Evolutionary conservation across 2,329 filamentous ascomycete genomes (phyloP).

Genomic region (Pseudopyricularia cyperi): DNA sequence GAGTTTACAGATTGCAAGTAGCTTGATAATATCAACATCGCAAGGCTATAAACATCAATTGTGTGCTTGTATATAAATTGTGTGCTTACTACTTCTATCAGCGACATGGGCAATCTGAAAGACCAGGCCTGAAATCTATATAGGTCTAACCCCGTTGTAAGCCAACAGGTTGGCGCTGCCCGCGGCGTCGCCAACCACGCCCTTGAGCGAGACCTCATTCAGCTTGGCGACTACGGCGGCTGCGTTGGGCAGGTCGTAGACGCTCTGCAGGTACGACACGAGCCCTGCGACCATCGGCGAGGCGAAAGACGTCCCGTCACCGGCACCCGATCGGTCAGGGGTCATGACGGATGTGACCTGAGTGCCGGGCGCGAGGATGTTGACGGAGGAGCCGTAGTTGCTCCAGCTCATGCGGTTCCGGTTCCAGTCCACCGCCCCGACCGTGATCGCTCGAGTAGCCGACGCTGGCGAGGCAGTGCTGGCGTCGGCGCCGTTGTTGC

Average conservation of each 20-base stretch:
- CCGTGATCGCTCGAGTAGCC: slow-evolving; percentile 23
- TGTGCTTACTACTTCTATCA: too few relatives aligned
- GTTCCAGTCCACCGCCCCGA: slow-evolving; percentile 21
- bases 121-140: too few relatives aligned
- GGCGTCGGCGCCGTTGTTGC: slow-evolving; percentile 19
- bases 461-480: slow-evolving; percentile 21
- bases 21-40: too few relatives aligned
- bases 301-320: slow-evolving; percentile 33
- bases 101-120: too few relatives aligned
- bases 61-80: too few relatives aligned
- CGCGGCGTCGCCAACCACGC: slow-evolving; percentile 1
- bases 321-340: slow-evolving; percentile 13
- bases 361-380: slow-evolving; percentile 32
- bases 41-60: too few relatives aligned
- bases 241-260: slow-evolving; percentile 18
- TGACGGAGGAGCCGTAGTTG: slow-evolving; percentile 30
- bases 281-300: slow-evolving; percentile 27
- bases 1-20: too few relatives aligned
- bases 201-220: slow-evolving; percentile 4
- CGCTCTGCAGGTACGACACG: slow-evolving; percentile 32
- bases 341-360: slow-evolving; percentile 25
- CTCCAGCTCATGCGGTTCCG: slow-evolving; percentile 24
- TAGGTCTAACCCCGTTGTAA: slow-evolving; percentile 10
- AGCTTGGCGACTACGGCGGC: slow-evolving; percentile 5
- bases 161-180: slow-evolving; percentile 9